Evolutionary conservation across 83 land plant genomes (phyloP), one percentile per base, ranked within the genome.

Genomic region (Picea engelmannii): DNA sequence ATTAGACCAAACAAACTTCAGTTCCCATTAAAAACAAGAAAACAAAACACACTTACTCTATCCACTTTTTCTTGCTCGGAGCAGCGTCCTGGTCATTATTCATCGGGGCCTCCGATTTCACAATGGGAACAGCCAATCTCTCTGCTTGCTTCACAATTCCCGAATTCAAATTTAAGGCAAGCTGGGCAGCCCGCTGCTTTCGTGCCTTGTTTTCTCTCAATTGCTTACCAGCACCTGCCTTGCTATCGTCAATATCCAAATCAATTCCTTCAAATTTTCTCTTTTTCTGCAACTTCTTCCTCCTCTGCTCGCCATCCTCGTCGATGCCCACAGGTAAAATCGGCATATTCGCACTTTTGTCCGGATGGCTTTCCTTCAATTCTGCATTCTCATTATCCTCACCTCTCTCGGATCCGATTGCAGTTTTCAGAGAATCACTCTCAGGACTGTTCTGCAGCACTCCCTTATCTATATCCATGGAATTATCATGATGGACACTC

Each of bases 261-360:
- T 76, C 78, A 25, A 76, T 76, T 24, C 78, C 78, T 20, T 76
- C 78, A 55, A 76, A 76, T 76, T 59, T 76, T 9, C 62, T 76
- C 70, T 24, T 66, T 60, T 76, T 76, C 61, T 76, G 78, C 24
- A 15, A 55, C 60, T 76, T 76, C 62, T 76, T 76, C 78, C 13
- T 76, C 61, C 58, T 76, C 78, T 23, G 24, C 61, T 25, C 15
- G 15, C 62, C 61, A 76, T 27, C 27, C 9, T 52, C 55, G 10
- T 73, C 49, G 76, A n/a, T 21, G 58, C 78, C 75, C 49, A 40
- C 75, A 5, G 49, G 47, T 38, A 70, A 42, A 38, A 40, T 38
- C 42, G 16, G 4, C n/a, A 49, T 17, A 40, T 70, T 70, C n/a
- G n/a, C 15, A 6, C n/a, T 18, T 9, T 40, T 40, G 20, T 9